Base-by-base conservation (phyloP, 306 rosid species). In the Phaseolus lunatus region DNA sequence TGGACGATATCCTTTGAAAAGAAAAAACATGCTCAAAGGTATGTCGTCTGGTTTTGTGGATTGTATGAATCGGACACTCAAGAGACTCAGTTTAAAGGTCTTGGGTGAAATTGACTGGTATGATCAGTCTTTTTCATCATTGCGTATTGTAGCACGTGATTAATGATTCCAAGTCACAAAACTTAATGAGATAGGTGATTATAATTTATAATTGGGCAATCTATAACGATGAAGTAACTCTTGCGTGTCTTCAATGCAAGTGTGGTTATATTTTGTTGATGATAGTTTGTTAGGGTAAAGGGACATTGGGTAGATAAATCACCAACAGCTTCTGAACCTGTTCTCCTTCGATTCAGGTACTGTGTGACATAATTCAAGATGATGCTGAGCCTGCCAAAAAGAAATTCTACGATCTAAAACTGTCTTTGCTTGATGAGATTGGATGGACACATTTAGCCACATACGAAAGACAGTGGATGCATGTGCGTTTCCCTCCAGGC, bases 401-500 rank as follows among this genome's bases (percentile, higher is more conserved):
- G 90, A 90, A 92, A 80, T 77, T 88, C 33, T 95, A 88, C 47
- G 98, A 92, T 37, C 80, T 92, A 62, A 95, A 90, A 83, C 88
- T 95, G 52, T 85, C 89, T 52, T 78, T 95, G 85, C 92, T 95
- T 18, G 90, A 92, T 75, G 96, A 90, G 79, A 89, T 92, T 8
- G 96, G 93, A 20, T 95, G 98, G 98, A 70, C 78, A 65, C 91
- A 95, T 83, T 76, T 87, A 85, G 91, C 85, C 53, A 69, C 84
- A 58, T 89, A 90, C 43, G 98, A 92, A 85, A 86, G 82, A 67
- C 88, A 90, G 68, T 95, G 98, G 98, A 88, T 92, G 95, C 85
- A 88, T 37, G 96, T 92, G 53, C 96, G 97, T 67, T 95, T 95
- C 78, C 98, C 98, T 26, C 74, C 90, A 49, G 81, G 80, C 86